A percentile compares a stretch with the other conserved stretches of the same genome.
These are phyloP conservation scores for Berberis thunbergii DNA, from an alignment of 164 flowering plant genomes.

Conservation along the genomic window DNA sequence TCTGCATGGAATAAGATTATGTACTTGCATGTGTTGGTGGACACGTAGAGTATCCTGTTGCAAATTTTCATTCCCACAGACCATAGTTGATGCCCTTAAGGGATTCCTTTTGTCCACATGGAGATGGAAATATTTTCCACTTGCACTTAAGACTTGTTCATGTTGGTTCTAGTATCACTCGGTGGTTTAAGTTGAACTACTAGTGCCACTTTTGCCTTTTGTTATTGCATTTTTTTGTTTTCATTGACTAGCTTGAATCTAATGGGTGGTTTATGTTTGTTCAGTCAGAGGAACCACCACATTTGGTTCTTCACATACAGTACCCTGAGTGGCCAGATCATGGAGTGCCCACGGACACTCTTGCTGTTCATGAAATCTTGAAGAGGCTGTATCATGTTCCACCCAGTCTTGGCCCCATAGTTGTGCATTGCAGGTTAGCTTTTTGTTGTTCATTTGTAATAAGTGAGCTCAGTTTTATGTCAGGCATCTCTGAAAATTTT, in stretches of 20 bases:
- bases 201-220: too few relatives aligned
- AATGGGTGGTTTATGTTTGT: background rate
- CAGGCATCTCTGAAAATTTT: constrained; percentile 14
- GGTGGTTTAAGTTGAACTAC: too few relatives aligned
- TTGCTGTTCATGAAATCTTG: constrained; percentile 75
- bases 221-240: too few relatives aligned
- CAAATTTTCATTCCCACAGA: too few relatives aligned
- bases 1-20: too few relatives aligned
- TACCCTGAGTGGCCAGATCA: constrained; percentile 98
- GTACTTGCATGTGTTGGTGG: too few relatives aligned
- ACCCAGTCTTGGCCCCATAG: constrained; percentile 69
- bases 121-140: too few relatives aligned
- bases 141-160: too few relatives aligned
- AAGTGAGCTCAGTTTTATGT: background rate
- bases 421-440: constrained; percentile 92
- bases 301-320: constrained; percentile 73
- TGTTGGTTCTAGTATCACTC: too few relatives aligned
- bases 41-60: too few relatives aligned
- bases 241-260: background rate
- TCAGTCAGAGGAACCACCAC: constrained; percentile 68
- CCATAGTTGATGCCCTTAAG: too few relatives aligned
- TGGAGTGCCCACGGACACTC: constrained; percentile 77
- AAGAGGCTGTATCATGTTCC: constrained; percentile 51
- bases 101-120: too few relatives aligned
- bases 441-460: background rate